Percentiles rank a stretch among this genome's conserved stretches.
phyloP scores from a whole-genome alignment of 1,284 basidiomycete genomes.

The Microbotryum violaceum region DNA sequence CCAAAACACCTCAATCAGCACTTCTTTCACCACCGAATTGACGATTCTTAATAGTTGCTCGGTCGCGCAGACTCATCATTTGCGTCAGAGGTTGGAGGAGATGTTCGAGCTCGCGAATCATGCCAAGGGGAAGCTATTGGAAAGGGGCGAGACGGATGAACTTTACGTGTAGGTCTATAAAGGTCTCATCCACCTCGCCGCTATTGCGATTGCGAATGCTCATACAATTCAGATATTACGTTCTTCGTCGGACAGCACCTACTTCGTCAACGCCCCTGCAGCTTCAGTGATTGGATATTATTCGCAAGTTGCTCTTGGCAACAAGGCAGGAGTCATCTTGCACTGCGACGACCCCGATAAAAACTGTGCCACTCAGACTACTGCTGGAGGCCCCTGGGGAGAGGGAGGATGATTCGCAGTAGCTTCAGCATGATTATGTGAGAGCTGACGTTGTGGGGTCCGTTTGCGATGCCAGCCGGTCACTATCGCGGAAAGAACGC shows the following conservation, averaged over 20 bases:
- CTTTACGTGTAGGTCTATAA: constrained; percentile 6
- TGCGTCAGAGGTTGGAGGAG: constrained; percentile 17
- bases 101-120: constrained; percentile 19
- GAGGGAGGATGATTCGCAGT: too few species aligned
- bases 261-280: constrained; percentile 19
- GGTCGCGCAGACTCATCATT: constrained; percentile 9
- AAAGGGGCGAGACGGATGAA: constrained; percentile 12
- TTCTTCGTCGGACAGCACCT: not conserved
- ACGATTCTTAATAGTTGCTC: constrained; percentile 3
- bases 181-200: not conserved
- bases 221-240: not conserved
- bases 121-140: constrained; percentile 14
- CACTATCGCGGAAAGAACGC: constrained; percentile 21
- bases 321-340: constrained; percentile 15
- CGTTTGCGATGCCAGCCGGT: constrained; percentile 4
- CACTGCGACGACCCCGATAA: constrained; percentile 18
- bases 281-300: constrained; percentile 13
- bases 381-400: constrained; percentile 17
- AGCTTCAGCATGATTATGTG: not conserved
- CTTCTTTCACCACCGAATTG: too few species aligned
- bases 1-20: too few species aligned
- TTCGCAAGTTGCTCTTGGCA: constrained; percentile 14
- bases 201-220: too few species aligned
- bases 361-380: constrained; percentile 10
- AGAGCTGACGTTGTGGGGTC: not conserved